Evolutionary conservation across 1,284 basidiomycete species (phyloP).

Genomic region (Spongispora temasekensis): DNA sequence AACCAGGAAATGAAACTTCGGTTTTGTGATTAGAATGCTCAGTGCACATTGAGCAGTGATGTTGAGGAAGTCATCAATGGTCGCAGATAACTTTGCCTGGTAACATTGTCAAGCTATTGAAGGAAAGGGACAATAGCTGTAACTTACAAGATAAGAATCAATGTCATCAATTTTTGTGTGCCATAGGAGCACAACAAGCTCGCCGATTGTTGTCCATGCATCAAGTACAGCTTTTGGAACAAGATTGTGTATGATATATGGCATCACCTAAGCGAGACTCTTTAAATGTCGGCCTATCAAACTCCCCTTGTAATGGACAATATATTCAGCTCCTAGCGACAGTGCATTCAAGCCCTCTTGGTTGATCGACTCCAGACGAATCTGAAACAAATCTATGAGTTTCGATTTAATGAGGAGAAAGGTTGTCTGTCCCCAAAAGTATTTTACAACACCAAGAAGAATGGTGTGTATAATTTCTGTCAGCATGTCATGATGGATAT

Average conservation of each 20-base stretch:
- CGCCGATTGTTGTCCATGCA: conserved; percentile 26
- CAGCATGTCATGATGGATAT: conserved; percentile 30
- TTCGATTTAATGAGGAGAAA: conserved; percentile 24
- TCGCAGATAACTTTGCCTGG: too few species aligned
- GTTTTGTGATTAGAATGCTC: too few species aligned
- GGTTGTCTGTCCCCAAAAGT: conserved; percentile 34
- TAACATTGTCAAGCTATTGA: too few species aligned
- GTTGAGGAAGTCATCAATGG: too few species aligned
- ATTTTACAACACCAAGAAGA: too few species aligned
- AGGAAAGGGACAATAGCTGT: too few species aligned
- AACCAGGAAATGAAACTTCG: too few species aligned
- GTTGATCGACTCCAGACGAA: conserved; percentile 25
- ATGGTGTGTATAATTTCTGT: conserved; percentile 37
- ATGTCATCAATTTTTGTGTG: background rate
- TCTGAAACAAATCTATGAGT: conserved; percentile 17
- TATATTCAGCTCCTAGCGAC: conserved; percentile 11
- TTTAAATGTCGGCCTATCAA: conserved; percentile 39
- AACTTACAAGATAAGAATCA: background rate
- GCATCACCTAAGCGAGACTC: conserved; percentile 30
- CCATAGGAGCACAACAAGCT: conserved; percentile 18
- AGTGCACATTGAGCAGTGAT: too few species aligned
- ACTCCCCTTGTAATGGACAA: conserved; percentile 24
- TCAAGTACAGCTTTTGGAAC: conserved; percentile 20
- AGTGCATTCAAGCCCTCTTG: conserved; percentile 8
- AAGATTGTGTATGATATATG: conserved; percentile 29